Conservation (phyloP, 2,329 filamentous ascomycete species). For the Aspergillus calidoustus region DNA sequence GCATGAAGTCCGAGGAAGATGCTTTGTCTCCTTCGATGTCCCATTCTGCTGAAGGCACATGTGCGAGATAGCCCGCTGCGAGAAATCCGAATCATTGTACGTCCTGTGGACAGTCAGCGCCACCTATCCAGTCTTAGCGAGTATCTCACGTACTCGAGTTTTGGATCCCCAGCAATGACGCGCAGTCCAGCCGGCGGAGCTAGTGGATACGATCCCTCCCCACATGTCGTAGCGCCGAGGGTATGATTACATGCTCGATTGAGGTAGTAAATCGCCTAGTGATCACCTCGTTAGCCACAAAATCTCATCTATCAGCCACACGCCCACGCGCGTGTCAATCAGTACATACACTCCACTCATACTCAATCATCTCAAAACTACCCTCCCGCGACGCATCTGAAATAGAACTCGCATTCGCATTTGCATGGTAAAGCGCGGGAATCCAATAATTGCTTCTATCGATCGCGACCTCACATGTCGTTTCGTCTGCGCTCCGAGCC, state of each 20-base stretch:
- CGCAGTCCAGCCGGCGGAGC: constrained; percentile 31
- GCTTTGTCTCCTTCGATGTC: constrained; percentile 50
- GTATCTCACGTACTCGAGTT: constrained; percentile 19
- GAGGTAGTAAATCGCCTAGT: constrained; percentile 29
- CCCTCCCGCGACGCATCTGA: constrained; percentile 35
- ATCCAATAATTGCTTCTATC: constrained; percentile 81
- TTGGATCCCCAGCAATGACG: constrained; percentile 27
- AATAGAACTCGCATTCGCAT: constrained; percentile 33
- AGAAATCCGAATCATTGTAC: constrained; percentile 23
- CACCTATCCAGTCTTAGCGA: background rate
- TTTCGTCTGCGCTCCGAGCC: constrained; percentile 44
- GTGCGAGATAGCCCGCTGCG: constrained; percentile 58
- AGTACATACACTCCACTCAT: constrained; percentile 23
- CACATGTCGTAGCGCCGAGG: constrained; percentile 19
- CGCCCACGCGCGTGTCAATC: background rate
- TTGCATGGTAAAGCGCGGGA: constrained; percentile 67
- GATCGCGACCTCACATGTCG: constrained; percentile 67
- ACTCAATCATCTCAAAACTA: constrained; percentile 25
- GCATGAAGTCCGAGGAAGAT: constrained; percentile 64
- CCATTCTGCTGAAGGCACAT: constrained; percentile 59
- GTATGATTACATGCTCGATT: constrained; percentile 28
- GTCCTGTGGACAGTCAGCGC: constrained; percentile 16
- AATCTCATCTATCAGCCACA: background rate
- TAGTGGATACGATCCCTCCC: constrained; percentile 10
- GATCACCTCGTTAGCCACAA: background rate